Conservation (phyloP, 768 basidiomycete genomes). For the Xerocomellus chrysenteron region DNA sequence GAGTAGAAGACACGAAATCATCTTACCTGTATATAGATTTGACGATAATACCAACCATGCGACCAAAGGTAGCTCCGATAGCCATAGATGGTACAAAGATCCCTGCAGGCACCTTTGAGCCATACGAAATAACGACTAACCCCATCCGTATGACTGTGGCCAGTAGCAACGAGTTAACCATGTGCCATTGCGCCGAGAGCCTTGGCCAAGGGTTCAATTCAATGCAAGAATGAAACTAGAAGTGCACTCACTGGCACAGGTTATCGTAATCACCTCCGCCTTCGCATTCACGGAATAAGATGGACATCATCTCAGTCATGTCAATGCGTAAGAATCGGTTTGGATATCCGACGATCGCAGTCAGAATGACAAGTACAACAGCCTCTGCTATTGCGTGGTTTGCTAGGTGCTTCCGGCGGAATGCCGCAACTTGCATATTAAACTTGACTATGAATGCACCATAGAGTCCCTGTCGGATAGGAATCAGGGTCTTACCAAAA, state of each 20-base stretch:
- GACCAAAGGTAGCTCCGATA: conserved; percentile 93
- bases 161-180: conserved; percentile 88
- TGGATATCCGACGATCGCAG: conserved; percentile 89
- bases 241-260: conserved; percentile 83
- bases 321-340: conserved; percentile 95
- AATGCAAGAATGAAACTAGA: background rate
- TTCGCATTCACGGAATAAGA: conserved; percentile 95
- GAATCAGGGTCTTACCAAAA: conserved; percentile 9
- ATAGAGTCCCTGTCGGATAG: conserved; percentile 75
- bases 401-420: conserved; percentile 86
- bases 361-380: conserved; percentile 79
- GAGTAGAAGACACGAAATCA: conserved; percentile 18
- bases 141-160: conserved; percentile 87
- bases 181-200: conserved; percentile 87
- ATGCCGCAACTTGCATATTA: conserved; percentile 92
- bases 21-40: conserved; percentile 84
- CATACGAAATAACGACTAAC: conserved; percentile 90
- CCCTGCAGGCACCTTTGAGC: conserved; percentile 94
- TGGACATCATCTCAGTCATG: conserved; percentile 95
- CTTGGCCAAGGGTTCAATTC: conserved; percentile 40
- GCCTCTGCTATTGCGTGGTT: conserved; percentile 88
- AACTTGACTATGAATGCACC: conserved; percentile 97
- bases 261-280: conserved; percentile 89
- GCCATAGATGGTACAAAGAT: conserved; percentile 99
- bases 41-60: conserved; percentile 96